phyloP scores from a whole-genome alignment of 192 early-diverging fungal genomes.

The Phycomyces blakesleeanus region DNA sequence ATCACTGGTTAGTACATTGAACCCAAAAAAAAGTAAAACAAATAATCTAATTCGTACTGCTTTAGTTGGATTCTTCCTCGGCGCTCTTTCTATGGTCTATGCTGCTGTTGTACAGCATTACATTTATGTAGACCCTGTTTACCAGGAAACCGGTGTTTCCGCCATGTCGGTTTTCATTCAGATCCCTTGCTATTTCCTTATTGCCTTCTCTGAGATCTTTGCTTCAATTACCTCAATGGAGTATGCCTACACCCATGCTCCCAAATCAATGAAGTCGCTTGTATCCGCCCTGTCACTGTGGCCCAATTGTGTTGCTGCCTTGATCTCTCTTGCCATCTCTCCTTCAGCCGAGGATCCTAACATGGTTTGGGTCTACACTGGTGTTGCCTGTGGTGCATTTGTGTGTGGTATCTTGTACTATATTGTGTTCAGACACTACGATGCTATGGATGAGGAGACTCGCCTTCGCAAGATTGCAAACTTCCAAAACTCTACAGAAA shows the following conservation, averaged over 20 bases:
- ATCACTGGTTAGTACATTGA: slow-evolving; percentile 37
- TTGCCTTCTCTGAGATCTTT: slow-evolving; percentile 58
- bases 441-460: slow-evolving; percentile 36
- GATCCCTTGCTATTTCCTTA: slow-evolving; percentile 52
- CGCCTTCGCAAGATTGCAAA: slow-evolving; percentile 6
- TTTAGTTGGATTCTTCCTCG: slow-evolving; percentile 50
- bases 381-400: slow-evolving; percentile 37
- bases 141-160: slow-evolving; percentile 27
- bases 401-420: slow-evolving; percentile 44
- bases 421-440: slow-evolving; percentile 54
- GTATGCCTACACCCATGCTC: slow-evolving; percentile 61
- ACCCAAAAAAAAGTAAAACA: too few relatives aligned
- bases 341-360: slow-evolving; percentile 50
- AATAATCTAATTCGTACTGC: neutral
- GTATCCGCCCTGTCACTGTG: slow-evolving; percentile 58
- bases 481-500: too few relatives aligned
- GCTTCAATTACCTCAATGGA: slow-evolving; percentile 65
- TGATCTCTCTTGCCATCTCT: slow-evolving; percentile 56
- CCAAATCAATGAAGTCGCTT: slow-evolving; percentile 57
- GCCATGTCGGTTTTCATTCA: slow-evolving; percentile 51
- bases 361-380: slow-evolving; percentile 53
- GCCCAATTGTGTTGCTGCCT: slow-evolving; percentile 54
- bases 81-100: slow-evolving; percentile 54
- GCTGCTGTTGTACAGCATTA: slow-evolving; percentile 54
- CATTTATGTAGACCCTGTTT: slow-evolving; percentile 54